Base-by-base conservation (phyloP, 1,139 yeast species). In the Pichiaceae sp. region DNA sequence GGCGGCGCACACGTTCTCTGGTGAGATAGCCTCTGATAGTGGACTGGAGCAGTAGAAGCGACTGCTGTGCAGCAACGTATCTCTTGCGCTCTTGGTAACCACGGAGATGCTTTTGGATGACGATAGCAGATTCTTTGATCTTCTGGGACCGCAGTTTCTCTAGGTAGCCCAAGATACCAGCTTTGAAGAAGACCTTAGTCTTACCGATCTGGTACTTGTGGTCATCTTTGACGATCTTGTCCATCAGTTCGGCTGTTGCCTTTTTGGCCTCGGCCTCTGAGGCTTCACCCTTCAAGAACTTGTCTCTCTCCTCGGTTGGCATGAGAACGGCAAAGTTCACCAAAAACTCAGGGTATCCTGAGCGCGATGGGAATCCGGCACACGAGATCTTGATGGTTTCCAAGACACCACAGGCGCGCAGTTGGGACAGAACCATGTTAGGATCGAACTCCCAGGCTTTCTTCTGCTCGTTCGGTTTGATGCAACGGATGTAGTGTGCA, bases 401-500 rank as follows among this genome's bases (percentile, higher is more conserved):
- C 49, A 91, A 69, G 36, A 91, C 98, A 78, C 98, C 98, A 70
- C 98, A 91, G 14, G 98, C 98, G 55, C 98, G 77, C 47, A 91
- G 71, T 61, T 91, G 98, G 6, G 95, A 81, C 45, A 91, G 69
- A 33, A 91, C 98, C 96, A 91, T 87, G 38, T 89, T 72, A 24
- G 95, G 87, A 54, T 87, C 96, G 62, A 91, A 91, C 56, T 79
- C 82, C 98, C 98, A 91, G 3, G 98, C 95, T 41, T 76, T 79
- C 62, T 91, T 91, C 42, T 77, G 79, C 51, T 91, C 96, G 58
- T 91, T 91, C 8, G 98, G 98, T 59, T 91, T 91, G 58, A 91
- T 91, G 69, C 98, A 91, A 59, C 98, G 82, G 54, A 91, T 91
- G 56, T 91, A 91, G 60, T 91, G 98, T 31, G 82, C 98, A 56